Evolutionary conservation across 2,329 filamentous ascomycete genomes (phyloP).

Genomic region (Verticillium nonalfalfae): DNA sequence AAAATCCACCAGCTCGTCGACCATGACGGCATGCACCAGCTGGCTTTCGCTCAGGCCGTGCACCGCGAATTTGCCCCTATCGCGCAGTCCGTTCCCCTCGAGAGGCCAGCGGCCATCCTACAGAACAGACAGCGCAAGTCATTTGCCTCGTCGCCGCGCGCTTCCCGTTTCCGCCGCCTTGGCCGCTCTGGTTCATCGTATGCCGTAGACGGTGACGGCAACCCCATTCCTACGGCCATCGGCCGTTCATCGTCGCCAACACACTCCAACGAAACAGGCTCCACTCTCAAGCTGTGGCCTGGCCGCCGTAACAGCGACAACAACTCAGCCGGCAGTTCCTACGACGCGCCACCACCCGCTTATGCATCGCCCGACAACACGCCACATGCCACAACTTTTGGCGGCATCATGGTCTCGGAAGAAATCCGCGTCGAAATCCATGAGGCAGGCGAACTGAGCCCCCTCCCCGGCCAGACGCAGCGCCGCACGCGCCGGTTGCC

Average conservation of each 20-base stretch:
- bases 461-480: background rate
- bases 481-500: background rate
- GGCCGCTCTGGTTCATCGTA: conserved; percentile 7
- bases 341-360: conserved; percentile 7
- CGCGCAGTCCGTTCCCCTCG: conserved; percentile 24
- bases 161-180: conserved; percentile 4
- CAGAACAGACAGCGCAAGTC: conserved; percentile 6
- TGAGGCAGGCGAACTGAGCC: conserved; percentile 10
- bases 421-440: conserved; percentile 51
- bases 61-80: conserved; percentile 54
- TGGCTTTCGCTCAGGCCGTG: conserved; percentile 53
- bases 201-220: conserved; percentile 21
- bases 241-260: conserved; percentile 15
- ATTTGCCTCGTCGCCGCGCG: conserved; percentile 2
- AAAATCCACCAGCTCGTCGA: conserved; percentile 59
- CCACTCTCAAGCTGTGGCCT: conserved; percentile 25
- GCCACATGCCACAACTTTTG: conserved; percentile 22
- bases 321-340: conserved; percentile 6
- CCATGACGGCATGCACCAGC: conserved; percentile 44
- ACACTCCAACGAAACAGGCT: conserved; percentile 20
- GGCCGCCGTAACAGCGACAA: conserved; percentile 12
- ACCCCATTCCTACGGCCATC: conserved; percentile 18
- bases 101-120: conserved; percentile 10
- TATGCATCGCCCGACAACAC: conserved; percentile 10
- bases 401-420: conserved; percentile 57